Evolutionary conservation across 2,329 filamentous ascomycete species (phyloP).

Genomic region (Gaeumannomyces tritici): DNA sequence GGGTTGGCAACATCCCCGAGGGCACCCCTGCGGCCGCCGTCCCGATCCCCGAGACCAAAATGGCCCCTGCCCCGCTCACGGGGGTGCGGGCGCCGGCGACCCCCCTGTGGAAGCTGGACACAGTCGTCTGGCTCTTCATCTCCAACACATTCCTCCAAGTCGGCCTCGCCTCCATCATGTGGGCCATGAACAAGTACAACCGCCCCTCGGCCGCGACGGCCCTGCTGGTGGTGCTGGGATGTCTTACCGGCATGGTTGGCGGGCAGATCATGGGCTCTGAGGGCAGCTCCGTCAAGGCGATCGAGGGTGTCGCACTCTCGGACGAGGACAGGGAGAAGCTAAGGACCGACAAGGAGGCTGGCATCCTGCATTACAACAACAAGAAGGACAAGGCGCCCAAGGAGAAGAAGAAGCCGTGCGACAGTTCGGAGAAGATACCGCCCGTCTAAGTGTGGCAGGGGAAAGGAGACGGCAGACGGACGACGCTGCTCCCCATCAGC

Average conservation of each 20-base stretch:
- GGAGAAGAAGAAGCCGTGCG: conserved; percentile 15
- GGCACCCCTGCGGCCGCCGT: conserved; percentile 35
- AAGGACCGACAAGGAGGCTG: conserved; percentile 40
- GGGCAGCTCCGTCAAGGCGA: conserved; percentile 59
- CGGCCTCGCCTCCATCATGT: conserved; percentile 72
- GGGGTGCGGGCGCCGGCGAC: conserved; percentile 61
- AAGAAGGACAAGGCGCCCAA: conserved; percentile 41
- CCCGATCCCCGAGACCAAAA: conserved; percentile 54
- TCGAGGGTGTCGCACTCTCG: conserved; percentile 61
- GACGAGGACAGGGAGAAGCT: conserved; percentile 43
- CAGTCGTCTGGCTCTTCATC: conserved; percentile 70
- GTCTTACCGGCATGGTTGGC: conserved; percentile 56
- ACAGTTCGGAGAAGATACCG: conserved; percentile 11
- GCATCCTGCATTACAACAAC: conserved; percentile 50
- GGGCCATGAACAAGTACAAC: conserved; percentile 62
- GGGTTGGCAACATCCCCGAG: conserved; percentile 38
- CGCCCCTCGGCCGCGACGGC: conserved; percentile 76
- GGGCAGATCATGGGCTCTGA: conserved; percentile 64
- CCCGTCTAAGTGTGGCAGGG: background rate
- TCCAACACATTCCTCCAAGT: conserved; percentile 72
- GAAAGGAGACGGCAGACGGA: too few species aligned
- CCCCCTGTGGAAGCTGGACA: conserved; percentile 65
- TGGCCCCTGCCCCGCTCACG: conserved; percentile 60
- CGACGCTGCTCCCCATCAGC: background rate
- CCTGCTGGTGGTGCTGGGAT: conserved; percentile 66